A percentile compares a stretch with the other conserved stretches of the same genome.
Evolutionary conservation across 2,329 filamentous ascomycete species (phyloP).

Genomic region (Beauveria varroae): DNA sequence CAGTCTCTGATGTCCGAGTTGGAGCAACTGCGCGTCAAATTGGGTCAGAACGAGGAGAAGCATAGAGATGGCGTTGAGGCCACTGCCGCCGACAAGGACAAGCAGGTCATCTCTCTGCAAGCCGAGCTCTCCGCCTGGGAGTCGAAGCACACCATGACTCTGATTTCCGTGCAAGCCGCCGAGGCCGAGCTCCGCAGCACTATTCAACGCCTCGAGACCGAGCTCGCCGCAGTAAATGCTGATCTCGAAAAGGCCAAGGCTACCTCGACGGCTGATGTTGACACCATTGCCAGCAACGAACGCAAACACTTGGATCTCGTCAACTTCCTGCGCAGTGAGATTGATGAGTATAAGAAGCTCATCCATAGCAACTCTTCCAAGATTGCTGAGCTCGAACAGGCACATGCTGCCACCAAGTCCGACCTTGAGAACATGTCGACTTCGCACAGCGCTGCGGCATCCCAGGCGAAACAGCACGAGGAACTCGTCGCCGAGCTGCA

Average conservation of each 20-base stretch:
- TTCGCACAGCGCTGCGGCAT: conserved; percentile 44
- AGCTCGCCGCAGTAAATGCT: conserved; percentile 46
- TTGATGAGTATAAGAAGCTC: conserved; percentile 72
- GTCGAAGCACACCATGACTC: conserved; percentile 61
- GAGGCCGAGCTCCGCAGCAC: conserved; percentile 67
- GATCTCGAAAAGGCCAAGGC: conserved; percentile 38
- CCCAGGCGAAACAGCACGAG: conserved; percentile 38
- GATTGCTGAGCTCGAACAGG: conserved; percentile 66
- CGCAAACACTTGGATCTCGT: conserved; percentile 53
- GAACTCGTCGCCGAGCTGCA: conserved; percentile 46
- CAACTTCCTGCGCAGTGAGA: conserved; percentile 59
- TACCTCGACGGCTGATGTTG: conserved; percentile 30
- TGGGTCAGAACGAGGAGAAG: conserved; percentile 28
- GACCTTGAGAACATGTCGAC: conserved; percentile 61
- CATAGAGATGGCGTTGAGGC: conserved; percentile 22
- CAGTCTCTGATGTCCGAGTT: conserved; percentile 66
- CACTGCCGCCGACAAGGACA: conserved; percentile 18
- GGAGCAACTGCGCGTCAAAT: conserved; percentile 53
- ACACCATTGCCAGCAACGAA: conserved; percentile 39
- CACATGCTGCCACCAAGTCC: conserved; percentile 56
- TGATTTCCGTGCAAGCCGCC: conserved; percentile 63
- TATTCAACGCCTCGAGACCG: conserved; percentile 63
- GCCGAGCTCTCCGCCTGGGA: conserved; percentile 69
- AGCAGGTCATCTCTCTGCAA: conserved; percentile 56
- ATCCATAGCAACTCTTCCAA: conserved; percentile 62